These are phyloP conservation scores for Sporisorium sorghi DNA, from an alignment of 1,284 basidiomycete genomes.

Conservation along the genomic window DNA sequence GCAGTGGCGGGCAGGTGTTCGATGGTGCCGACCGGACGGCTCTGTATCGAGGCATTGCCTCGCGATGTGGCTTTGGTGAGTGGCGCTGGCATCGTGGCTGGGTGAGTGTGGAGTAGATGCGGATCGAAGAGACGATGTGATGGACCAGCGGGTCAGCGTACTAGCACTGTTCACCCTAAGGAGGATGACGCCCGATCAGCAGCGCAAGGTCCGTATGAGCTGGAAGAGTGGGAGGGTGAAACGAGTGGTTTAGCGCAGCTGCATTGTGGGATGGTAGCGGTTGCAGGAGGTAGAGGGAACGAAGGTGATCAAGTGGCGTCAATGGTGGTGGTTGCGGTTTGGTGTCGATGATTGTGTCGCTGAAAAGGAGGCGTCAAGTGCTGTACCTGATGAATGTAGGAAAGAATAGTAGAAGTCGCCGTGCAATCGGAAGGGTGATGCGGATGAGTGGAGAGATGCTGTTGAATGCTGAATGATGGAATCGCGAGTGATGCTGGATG, in stretches of 20 bases:
- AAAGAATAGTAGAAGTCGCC: neutral
- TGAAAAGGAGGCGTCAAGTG: neutral
- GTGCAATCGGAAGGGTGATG: neutral
- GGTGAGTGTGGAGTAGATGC: neutral
- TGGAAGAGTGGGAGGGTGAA: conserved; percentile 5
- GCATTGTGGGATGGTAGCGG: conserved; percentile 19
- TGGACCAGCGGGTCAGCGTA: neutral
- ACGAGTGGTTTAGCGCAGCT: conserved; percentile 18
- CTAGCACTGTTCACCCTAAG: neutral
- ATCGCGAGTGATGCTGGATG: too few species aligned
- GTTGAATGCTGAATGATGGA: neutral
- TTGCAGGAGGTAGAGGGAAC: neutral
- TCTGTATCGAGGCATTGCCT: conserved; percentile 44
- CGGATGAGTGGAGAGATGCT: neutral
- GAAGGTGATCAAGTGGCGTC: too few species aligned
- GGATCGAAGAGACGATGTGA: neutral
- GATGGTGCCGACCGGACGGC: conserved; percentile 25
- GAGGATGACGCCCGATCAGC: conserved; percentile 7
- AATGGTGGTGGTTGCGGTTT: too few species aligned
- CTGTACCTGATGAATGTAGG: too few species aligned
- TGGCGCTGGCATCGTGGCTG: conserved; percentile 37
- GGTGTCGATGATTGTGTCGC: neutral
- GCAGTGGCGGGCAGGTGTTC: conserved; percentile 26
- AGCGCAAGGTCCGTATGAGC: conserved; percentile 17
- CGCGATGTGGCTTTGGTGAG: conserved; percentile 40